Percentiles rank a stretch among this genome's conserved stretches.
Conservation (phyloP, 1,139 yeast species). For the Geotrichum histeridarum region DNA sequence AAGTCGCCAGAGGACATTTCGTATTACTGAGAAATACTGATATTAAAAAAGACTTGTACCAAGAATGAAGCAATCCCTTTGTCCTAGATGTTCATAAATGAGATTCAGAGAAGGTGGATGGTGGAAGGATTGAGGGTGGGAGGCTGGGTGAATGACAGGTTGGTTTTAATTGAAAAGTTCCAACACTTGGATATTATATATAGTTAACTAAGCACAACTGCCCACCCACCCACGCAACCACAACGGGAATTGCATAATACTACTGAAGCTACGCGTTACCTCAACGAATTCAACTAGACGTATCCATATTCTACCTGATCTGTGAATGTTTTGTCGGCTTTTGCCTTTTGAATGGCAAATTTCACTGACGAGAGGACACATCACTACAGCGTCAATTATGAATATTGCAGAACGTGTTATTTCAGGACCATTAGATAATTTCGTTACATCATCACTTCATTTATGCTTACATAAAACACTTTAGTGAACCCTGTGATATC, state of each 20-base stretch:
- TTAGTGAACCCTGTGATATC: no score
- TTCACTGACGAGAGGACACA: neutral
- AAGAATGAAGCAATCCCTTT: neutral
- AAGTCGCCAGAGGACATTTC: conserved; percentile 46
- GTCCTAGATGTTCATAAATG: neutral
- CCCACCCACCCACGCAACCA: neutral
- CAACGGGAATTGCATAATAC: neutral
- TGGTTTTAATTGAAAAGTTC: neutral
- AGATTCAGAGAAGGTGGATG: neutral
- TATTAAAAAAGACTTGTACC: neutral
- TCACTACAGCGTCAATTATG: neutral
- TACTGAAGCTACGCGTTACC: neutral
- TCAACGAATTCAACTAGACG: neutral
- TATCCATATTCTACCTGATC: no score
- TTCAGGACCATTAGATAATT: no score
- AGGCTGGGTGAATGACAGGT: conserved; percentile 1
- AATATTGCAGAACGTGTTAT: neutral
- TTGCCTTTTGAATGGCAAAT: no score
- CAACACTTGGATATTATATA: neutral
- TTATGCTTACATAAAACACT: no score
- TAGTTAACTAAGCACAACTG: no score
- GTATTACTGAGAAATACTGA: neutral
- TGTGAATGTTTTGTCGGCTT: no score
- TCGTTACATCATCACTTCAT: no score
- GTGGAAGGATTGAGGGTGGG: neutral